phyloP scores from a whole-genome alignment of 257 asterid species.

The Galeopsis tetrahit region DNA sequence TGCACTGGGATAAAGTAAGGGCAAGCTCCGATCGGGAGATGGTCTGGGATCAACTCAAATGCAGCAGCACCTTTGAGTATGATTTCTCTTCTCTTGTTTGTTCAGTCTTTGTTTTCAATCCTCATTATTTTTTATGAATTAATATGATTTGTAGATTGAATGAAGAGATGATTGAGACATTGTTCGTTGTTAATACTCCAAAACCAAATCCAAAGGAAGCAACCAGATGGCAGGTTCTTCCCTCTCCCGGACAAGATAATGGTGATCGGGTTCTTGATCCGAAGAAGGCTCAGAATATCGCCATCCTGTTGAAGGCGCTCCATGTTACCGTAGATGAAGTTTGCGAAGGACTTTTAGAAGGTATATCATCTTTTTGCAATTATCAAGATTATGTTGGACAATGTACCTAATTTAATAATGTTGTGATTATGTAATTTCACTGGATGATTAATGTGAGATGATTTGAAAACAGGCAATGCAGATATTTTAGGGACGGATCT shows the following conservation, averaged over 20 bases:
- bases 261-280: constrained; percentile 83
- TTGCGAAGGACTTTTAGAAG: constrained; percentile 91
- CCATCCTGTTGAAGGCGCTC: constrained; percentile 86
- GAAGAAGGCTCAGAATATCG: constrained; percentile 90
- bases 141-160: constrained; percentile 60
- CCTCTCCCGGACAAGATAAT: constrained; percentile 61
- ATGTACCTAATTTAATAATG: background rate
- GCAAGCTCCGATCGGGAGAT: constrained; percentile 93
- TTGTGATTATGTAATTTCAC: background rate
- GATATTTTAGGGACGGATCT: constrained; percentile 85
- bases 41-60: constrained; percentile 98
- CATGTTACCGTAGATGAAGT: constrained; percentile 94
- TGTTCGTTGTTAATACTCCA: constrained; percentile 74
- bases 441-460: background rate
- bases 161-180: constrained; percentile 95
- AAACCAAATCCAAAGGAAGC: constrained; percentile 64
- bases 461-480: constrained; percentile 63
- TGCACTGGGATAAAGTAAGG: constrained; percentile 98
- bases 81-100: constrained; percentile 28
- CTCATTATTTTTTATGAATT: background rate
- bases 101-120: background rate
- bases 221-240: constrained; percentile 61
- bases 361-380: constrained; percentile 39
- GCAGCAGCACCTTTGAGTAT: constrained; percentile 91
- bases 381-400: background rate